phyloP scores from a whole-genome alignment of 805 yeast species.

The Candida hungchunana region DNA sequence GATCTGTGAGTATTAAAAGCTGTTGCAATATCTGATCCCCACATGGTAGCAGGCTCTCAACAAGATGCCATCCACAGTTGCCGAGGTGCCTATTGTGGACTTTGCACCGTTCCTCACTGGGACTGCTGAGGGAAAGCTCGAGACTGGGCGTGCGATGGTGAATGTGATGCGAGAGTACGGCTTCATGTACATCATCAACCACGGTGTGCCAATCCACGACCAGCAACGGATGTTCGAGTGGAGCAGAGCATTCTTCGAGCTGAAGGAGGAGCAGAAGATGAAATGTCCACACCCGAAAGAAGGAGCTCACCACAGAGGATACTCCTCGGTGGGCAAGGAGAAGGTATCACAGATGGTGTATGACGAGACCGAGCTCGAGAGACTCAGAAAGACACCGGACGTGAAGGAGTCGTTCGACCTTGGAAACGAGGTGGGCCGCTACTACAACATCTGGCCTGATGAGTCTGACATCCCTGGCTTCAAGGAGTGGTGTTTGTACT shows the following conservation, averaged over 20 bases:
- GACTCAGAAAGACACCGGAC: constrained; percentile 21
- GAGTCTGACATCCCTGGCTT: constrained; percentile 22
- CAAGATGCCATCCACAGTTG: background rate
- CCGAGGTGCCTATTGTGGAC: constrained; percentile 25
- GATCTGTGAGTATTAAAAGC: too few relatives aligned
- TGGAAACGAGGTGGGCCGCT: constrained; percentile 19
- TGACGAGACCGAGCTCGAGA: constrained; percentile 15
- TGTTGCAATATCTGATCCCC: too few relatives aligned
- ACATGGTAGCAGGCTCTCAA: too few relatives aligned
- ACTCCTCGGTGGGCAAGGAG: constrained; percentile 23
- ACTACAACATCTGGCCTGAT: constrained; percentile 25
- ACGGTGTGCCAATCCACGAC: constrained; percentile 17
- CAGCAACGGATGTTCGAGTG: constrained; percentile 18
- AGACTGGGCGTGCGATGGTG: constrained; percentile 24
- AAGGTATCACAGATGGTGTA: constrained; percentile 26
- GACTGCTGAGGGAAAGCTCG: constrained; percentile 16
- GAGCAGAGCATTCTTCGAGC: constrained; percentile 16
- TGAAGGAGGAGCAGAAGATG: constrained; percentile 11
- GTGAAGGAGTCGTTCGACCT: constrained; percentile 26
- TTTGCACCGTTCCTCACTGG: constrained; percentile 25
- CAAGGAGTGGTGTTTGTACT: constrained; percentile 17
- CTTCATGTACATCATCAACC: constrained; percentile 22
- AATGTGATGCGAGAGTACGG: constrained; percentile 21
- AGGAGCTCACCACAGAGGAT: constrained; percentile 26
- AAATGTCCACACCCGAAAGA: constrained; percentile 22